phyloP scores from a whole-genome alignment of 352 stramenopile species.

The Pythium grandisporangium region DNA sequence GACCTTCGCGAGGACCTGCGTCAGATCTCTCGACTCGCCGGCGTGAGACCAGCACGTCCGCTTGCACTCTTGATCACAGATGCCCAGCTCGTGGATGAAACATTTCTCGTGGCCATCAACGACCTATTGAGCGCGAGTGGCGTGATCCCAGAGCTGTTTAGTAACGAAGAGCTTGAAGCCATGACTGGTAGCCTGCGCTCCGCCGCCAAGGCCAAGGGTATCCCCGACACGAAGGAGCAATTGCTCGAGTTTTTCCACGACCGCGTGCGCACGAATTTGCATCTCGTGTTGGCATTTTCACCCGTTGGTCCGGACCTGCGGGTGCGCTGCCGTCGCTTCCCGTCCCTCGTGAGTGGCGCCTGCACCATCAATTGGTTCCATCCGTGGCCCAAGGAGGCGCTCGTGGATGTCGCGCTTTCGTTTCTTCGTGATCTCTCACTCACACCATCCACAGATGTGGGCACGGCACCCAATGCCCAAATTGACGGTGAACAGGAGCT shows the following conservation, averaged over 20 bases:
- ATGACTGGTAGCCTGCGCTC: slow-evolving; percentile 66
- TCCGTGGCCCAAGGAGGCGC: slow-evolving; percentile 82
- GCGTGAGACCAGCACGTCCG: slow-evolving; percentile 75
- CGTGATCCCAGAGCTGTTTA: slow-evolving; percentile 77
- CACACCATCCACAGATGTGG: no score
- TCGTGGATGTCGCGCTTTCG: slow-evolving; percentile 79
- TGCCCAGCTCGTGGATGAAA: slow-evolving; percentile 77
- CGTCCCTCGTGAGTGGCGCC: slow-evolving; percentile 49
- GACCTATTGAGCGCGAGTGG: slow-evolving; percentile 79
- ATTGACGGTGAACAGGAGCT: no score
- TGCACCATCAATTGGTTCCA: slow-evolving; percentile 89
- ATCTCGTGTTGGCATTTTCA: slow-evolving; percentile 82
- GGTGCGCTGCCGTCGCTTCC: slow-evolving; percentile 73
- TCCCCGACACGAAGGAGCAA: slow-evolving; percentile 87
- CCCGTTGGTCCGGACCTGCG: slow-evolving; percentile 72
- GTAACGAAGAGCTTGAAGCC: slow-evolving; percentile 81
- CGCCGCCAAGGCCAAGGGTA: slow-evolving; percentile 77
- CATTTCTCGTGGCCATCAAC: slow-evolving; percentile 83
- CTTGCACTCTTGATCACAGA: slow-evolving; percentile 88
- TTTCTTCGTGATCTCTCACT: slow-evolving; percentile 79
- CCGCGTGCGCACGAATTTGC: slow-evolving; percentile 78
- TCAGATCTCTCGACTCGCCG: slow-evolving; percentile 82
- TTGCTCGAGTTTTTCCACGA: slow-evolving; percentile 88
- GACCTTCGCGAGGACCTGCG: slow-evolving; percentile 89
- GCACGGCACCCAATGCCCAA: no score